Conservation (phyloP, 495 filamentous ascomycete species). For the Penicillium macrosclerotiorum region DNA sequence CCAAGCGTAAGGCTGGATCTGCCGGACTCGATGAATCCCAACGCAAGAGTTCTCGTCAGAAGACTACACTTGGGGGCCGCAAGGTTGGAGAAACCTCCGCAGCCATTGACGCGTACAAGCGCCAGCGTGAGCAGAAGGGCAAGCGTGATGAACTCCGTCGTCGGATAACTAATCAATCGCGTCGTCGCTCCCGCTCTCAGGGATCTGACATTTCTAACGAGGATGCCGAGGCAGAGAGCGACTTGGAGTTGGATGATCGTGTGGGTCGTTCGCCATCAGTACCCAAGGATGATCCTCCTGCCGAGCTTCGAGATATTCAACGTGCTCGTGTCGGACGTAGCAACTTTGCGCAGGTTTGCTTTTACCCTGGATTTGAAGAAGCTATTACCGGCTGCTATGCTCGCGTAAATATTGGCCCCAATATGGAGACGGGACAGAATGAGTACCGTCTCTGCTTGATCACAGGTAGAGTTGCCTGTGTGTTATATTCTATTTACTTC, state of each 20-base stretch:
- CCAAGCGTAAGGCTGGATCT: constrained; percentile 79
- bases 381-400: constrained; percentile 75
- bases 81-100: constrained; percentile 76
- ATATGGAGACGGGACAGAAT: constrained; percentile 62
- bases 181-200: constrained; percentile 46
- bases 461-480: constrained; percentile 61
- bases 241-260: constrained; percentile 70
- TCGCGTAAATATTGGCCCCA: constrained; percentile 74
- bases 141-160: constrained; percentile 67
- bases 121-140: constrained; percentile 78
- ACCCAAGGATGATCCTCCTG: constrained; percentile 56
- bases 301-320: constrained; percentile 77
- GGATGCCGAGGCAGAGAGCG: constrained; percentile 75
- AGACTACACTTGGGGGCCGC: constrained; percentile 72
- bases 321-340: constrained; percentile 75
- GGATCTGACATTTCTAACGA: constrained; percentile 56
- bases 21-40: constrained; percentile 69
- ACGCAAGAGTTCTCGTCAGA: constrained; percentile 78
- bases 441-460: constrained; percentile 85
- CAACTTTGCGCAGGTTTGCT: constrained; percentile 82
- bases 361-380: constrained; percentile 83
- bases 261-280: constrained; percentile 39
- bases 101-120: constrained; percentile 79
- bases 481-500: constrained; percentile 12
- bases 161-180: constrained; percentile 55